These are phyloP conservation scores for Andrographis paniculata DNA, from an alignment of 305 asterid genomes.

Conservation along the genomic window DNA sequence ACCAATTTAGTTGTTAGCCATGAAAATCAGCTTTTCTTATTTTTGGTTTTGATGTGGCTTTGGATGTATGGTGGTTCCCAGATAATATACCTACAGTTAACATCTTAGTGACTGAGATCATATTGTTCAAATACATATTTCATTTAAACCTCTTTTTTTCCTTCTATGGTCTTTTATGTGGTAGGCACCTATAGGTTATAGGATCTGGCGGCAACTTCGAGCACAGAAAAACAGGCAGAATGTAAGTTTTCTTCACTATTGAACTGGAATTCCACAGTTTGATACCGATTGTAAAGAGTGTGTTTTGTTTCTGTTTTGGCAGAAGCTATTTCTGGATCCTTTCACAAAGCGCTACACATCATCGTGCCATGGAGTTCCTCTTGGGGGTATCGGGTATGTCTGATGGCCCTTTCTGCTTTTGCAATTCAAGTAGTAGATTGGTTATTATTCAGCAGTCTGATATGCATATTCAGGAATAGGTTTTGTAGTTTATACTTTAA, in stretches of 20 bases:
- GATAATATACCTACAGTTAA: conserved; percentile 10
- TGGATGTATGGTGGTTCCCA: conserved; percentile 6
- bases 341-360: conserved; percentile 57
- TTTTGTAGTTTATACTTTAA: neutral
- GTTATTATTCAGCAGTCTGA: conserved; percentile 2
- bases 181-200: conserved; percentile 87
- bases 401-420: conserved; percentile 10
- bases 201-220: conserved; percentile 61
- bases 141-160: conserved; percentile 7
- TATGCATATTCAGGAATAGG: conserved; percentile 7
- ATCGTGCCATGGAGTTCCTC: conserved; percentile 90
- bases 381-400: conserved; percentile 93
- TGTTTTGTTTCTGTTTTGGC: conserved; percentile 26
- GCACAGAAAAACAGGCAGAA: conserved; percentile 36
- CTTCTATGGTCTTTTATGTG: conserved; percentile 8
- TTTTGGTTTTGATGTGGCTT: neutral
- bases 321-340: conserved; percentile 75
- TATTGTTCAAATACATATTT: conserved; percentile 5
- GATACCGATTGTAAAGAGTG: conserved; percentile 13
- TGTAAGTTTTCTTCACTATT: conserved; percentile 24
- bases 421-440: neutral
- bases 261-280: conserved; percentile 16
- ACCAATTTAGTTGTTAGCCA: conserved; percentile 4
- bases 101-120: neutral
- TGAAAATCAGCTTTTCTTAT: conserved; percentile 8